Percentiles rank a stretch among this genome's conserved stretches.
Conservation (phyloP, 1,284 basidiomycete species). For the Irpex lacteus region DNA sequence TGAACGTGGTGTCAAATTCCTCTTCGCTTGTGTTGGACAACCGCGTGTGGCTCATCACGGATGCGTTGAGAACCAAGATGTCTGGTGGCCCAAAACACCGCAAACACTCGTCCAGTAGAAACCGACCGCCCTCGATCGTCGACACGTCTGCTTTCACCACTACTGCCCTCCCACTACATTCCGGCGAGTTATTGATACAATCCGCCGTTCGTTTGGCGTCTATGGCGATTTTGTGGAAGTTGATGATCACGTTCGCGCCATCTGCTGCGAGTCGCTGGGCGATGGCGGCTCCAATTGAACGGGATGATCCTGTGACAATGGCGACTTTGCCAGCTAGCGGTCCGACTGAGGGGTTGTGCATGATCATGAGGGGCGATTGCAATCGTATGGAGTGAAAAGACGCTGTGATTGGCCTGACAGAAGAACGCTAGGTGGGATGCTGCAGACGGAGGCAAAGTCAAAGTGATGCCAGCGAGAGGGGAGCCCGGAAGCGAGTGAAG, state of each 20-base stretch:
- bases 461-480: neutral
- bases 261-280: slow-evolving; percentile 49
- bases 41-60: slow-evolving; percentile 45
- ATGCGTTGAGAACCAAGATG: slow-evolving; percentile 55
- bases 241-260: slow-evolving; percentile 58
- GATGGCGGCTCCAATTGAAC: slow-evolving; percentile 56
- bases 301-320: slow-evolving; percentile 58
- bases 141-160: slow-evolving; percentile 52
- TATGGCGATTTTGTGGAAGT: slow-evolving; percentile 39
- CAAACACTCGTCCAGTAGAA: slow-evolving; percentile 44
- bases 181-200: slow-evolving; percentile 32
- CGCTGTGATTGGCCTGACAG: no score
- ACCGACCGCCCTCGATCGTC: slow-evolving; percentile 39
- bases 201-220: slow-evolving; percentile 45
- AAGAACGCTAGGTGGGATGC: neutral
- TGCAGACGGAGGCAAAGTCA: neutral
- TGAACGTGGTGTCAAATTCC: slow-evolving; percentile 46
- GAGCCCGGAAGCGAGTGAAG: neutral
- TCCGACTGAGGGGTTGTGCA: neutral
- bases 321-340: slow-evolving; percentile 42
- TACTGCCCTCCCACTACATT: slow-evolving; percentile 45
- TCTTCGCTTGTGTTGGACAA: slow-evolving; percentile 47
- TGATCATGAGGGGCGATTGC: neutral
- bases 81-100: slow-evolving; percentile 49
- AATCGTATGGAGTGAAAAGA: neutral